Base-by-base conservation (phyloP, 2,329 filamentous ascomycete genomes). In the Tolypocladium tropicale region DNA sequence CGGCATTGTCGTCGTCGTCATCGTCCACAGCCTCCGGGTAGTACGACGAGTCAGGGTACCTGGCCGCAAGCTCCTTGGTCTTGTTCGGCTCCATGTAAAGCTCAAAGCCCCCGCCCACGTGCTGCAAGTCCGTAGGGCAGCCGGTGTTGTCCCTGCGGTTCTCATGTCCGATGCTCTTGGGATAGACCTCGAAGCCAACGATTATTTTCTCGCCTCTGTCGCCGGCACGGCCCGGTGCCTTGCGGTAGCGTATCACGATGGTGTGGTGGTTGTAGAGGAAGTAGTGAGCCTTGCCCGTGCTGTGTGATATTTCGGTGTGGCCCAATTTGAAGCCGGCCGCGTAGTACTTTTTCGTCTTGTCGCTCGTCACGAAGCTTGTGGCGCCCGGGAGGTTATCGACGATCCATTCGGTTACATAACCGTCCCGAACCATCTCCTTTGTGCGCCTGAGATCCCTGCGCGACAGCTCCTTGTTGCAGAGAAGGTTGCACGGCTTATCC, bases 321-420 rank as follows among this genome's bases (percentile, higher is more conserved):
- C 90, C 91, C 56, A 95, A 78, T 72, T 94, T 95, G 78, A 95
- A 95, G 2, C 91, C 91, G 2, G 90, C 85, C 14, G 90, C 88
- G 68, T 95, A 95, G 75, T 95, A 95, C 70, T 92, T 95, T 64
- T 84, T 80, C 51, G 81, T 84, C 74, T 90, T 90, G 70, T 95
- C 90, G 37, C 89, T 86, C 0, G 89, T 93, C 32, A 94, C 87
- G 66, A 95, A 95, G 69, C 86, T 92, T 10, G 90, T 95, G 37
- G 90, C 90, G 7, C 90, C 90, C 1, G 91, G 90, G 11, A 96
- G 78, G 65, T 95, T 95, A 70, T 96, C 90, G 60, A 94, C 88
- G 62, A 95, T 95, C 91, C 90, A 95, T 71, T 95, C 90, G 2
- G 86, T 85, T n/a, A 94, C 84, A 69, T 94, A 95, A 37, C 88